Conservation (phyloP, 2,329 filamentous ascomycete genomes). For the Scytalidium lignicola region DNA sequence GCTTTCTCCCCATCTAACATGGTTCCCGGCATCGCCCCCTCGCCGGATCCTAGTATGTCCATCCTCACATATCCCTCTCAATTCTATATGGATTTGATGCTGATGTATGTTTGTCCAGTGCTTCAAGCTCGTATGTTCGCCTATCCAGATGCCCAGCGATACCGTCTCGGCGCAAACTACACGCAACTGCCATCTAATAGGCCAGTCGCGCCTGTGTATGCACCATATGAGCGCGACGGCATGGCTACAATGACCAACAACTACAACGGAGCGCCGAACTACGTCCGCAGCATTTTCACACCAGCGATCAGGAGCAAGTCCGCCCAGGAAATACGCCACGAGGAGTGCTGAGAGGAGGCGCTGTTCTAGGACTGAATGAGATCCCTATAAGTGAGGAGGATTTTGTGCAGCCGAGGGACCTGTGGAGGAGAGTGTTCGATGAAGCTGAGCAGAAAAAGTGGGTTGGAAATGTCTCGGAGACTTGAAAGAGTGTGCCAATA, state of each 20-base stretch:
- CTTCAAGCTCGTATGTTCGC: conserved; percentile 48
- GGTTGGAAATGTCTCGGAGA: too few species aligned
- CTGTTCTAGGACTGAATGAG: too few species aligned
- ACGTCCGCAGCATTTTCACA: conserved; percentile 13
- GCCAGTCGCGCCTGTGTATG: conserved; percentile 28
- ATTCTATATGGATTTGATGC: conserved; percentile 15
- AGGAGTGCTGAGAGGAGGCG: too few species aligned
- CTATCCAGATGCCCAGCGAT: conserved; percentile 50
- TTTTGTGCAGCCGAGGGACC: too few species aligned
- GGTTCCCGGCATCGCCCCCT: conserved; percentile 57
- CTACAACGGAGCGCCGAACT: conserved; percentile 41
- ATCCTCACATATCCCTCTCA: conserved; percentile 49
- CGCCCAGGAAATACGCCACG: too few species aligned
- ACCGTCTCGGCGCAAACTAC: conserved; percentile 55
- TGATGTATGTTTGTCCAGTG: conserved; percentile 22
- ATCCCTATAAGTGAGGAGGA: too few species aligned
- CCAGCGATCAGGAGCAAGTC: not conserved
- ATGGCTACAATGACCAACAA: conserved; percentile 33
- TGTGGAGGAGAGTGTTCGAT: too few species aligned
- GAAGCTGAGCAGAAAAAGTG: too few species aligned
- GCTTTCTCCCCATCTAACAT: conserved; percentile 60
- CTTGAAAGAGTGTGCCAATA: too few species aligned
- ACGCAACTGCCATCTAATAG: conserved; percentile 50
- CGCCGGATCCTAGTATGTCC: conserved; percentile 52
- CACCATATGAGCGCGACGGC: conserved; percentile 37